These are phyloP conservation scores for Trichopus zeylanicus DNA, from an alignment of 116 monocot genomes.

Conservation along the genomic window DNA sequence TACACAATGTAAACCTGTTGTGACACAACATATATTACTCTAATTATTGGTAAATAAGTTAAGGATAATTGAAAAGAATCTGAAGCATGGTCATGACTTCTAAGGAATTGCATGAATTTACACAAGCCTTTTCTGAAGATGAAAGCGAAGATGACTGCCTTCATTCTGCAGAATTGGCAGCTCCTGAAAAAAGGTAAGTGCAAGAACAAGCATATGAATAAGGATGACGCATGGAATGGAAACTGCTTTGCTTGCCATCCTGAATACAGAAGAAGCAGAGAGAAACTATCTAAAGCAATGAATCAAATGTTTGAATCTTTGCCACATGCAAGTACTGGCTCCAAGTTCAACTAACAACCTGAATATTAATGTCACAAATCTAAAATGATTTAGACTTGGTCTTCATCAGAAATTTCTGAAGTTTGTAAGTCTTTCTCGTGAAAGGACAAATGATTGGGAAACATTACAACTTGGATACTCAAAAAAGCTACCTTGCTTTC, in stretches of 20 bases:
- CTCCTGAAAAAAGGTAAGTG: neutral
- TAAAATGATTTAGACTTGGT: no score
- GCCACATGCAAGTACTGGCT: no score
- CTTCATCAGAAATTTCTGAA: no score
- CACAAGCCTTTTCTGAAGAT: neutral
- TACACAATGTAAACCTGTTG: constrained; percentile 1
- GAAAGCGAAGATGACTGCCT: neutral
- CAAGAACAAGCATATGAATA: neutral
- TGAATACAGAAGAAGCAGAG: no score
- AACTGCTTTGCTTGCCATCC: neutral
- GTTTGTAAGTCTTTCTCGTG: no score
- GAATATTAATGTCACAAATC: no score
- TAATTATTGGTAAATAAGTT: neutral
- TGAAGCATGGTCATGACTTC: neutral
- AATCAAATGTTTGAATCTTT: no score
- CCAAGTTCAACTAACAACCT: no score
- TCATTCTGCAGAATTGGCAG: neutral
- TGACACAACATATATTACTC: neutral
- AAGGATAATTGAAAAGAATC: neutral
- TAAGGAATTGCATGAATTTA: neutral
- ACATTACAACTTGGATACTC: no score
- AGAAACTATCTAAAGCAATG: no score
- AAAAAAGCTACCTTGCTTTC: no score
- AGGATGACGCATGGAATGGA: neutral
- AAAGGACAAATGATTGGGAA: no score